Base-by-base conservation (phyloP, 345 rosid genomes). In the Linum usitatissimum region DNA sequence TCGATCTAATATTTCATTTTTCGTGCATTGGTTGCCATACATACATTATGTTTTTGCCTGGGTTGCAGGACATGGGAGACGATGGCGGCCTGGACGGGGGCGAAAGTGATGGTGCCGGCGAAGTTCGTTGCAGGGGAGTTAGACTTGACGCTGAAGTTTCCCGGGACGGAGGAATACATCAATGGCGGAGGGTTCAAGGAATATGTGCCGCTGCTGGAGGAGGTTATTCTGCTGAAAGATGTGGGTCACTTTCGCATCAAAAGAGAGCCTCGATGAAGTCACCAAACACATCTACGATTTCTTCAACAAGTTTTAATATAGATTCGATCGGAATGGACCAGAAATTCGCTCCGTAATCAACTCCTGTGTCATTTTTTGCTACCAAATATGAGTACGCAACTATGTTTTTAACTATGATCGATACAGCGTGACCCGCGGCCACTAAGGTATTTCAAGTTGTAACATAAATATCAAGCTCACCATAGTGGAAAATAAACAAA, bases 11-110 rank as follows among this genome's bases (percentile, higher is more conserved):
- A n/a, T n/a, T n/a, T n/a, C n/a, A n/a, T n/a, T n/a, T n/a, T n/a
- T n/a, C n/a, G n/a, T n/a, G n/a, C n/a, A n/a, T n/a, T n/a, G n/a
- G n/a, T n/a, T 42, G 9, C 15, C 9, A 14, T 14, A 9, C 9
- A 42, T 42, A 8, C 49, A 5, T 9, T 8, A 42, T 42, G 49
- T 42, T 9, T 9, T 42, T 42, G 49, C 3, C 12, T 42, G n/a
- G n/a, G n/a, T n/a, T n/a, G n/a, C n/a, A 61, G 75, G 68, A 70
- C 55, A 20, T 68, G 76, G 74, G 67, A 70, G 65, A 64, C 62
- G 17, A 64, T 55, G 6, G 79, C 59, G 54, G 59, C 66, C 23
- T 66, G 76, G 76, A 66, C 67, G 3, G 71, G 75, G 9, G 64
- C 62, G 17, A 70, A 65, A 23, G 72, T 64, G 13, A 59, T 6